A percentile compares a stretch with the other conserved stretches of the same genome.
Evolutionary conservation across 805 yeast genomes (phyloP).

Genomic region (Torulaspora gathmanii): DNA sequence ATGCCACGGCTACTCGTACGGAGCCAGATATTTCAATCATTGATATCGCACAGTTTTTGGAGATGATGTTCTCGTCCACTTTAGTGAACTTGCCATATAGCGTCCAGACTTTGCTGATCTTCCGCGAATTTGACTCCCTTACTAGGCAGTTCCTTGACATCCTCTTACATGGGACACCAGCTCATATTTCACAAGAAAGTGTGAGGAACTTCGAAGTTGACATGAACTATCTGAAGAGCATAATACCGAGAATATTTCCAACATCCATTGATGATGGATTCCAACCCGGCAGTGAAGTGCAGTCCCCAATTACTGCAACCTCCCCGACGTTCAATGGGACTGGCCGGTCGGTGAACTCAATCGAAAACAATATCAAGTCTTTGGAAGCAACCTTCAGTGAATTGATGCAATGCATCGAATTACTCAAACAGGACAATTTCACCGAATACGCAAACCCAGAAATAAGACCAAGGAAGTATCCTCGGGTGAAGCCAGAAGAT

Average conservation of each 20-base stretch:
- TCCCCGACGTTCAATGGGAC: conserved; percentile 22
- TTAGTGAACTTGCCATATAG: conserved; percentile 75
- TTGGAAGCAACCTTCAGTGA: conserved; percentile 71
- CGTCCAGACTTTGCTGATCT: conserved; percentile 72
- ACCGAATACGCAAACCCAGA: conserved; percentile 59
- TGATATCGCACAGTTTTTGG: conserved; percentile 81
- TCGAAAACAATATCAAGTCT: conserved; percentile 42
- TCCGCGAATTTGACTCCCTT: conserved; percentile 81
- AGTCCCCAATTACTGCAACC: conserved; percentile 20
- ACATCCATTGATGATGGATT: conserved; percentile 15
- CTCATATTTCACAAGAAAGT: conserved; percentile 48
- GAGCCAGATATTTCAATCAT: conserved; percentile 72
- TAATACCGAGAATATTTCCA: conserved; percentile 38
- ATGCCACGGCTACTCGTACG: conserved; percentile 43
- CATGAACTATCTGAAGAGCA: conserved; percentile 64
- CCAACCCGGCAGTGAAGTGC: conserved; percentile 20
- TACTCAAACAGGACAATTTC: conserved; percentile 58
- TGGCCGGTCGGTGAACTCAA: conserved; percentile 20
- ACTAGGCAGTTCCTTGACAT: conserved; percentile 63
- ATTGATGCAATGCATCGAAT: conserved; percentile 71
- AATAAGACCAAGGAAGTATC: conserved; percentile 59
- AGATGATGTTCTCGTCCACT: conserved; percentile 79
- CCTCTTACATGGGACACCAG: conserved; percentile 49
- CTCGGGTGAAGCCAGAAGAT: conserved; percentile 67
- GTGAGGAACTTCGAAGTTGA: conserved; percentile 79